phyloP scores from a whole-genome alignment of 169 alveolate genomes.

The Plasmodium adleri region DNA sequence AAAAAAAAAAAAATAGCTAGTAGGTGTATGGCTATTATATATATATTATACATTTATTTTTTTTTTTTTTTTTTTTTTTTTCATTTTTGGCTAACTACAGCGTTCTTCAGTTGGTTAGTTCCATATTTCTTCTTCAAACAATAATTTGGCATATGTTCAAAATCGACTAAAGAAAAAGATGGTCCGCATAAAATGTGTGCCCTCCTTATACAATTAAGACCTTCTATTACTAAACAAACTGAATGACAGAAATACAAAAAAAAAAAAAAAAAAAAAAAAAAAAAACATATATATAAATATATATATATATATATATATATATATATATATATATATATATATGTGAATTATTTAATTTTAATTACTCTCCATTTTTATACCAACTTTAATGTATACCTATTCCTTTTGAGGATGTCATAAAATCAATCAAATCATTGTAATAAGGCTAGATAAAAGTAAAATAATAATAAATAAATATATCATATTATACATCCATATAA shows the following conservation, averaged over 20 bases:
- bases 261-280: too few relatives aligned
- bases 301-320: background rate
- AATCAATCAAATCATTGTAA: conserved; percentile 32
- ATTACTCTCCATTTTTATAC: background rate
- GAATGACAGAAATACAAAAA: too few relatives aligned
- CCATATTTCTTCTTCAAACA: conserved; percentile 75
- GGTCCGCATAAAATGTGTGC: conserved; percentile 61
- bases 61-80: background rate
- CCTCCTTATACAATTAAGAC: conserved; percentile 27
- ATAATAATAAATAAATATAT: conserved; percentile 1
- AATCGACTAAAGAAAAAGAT: conserved; percentile 26
- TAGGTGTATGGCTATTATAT: background rate
- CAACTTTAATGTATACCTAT: conserved; percentile 27
- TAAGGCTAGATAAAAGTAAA: conserved; percentile 30
- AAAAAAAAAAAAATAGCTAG: background rate
- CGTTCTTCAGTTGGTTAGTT: conserved; percentile 46
- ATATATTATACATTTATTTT: background rate
- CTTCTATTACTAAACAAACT: conserved; percentile 72
- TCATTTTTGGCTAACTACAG: conserved; percentile 38
- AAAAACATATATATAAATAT: too few relatives aligned
- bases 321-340: background rate
- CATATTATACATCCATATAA: background rate
- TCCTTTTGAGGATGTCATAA: conserved; percentile 70
- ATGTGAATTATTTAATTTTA: conserved; percentile 2
- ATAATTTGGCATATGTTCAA: conserved; percentile 35